Conservation (phyloP, 2,329 filamentous ascomycete genomes). For the Rhinocladiella mackenziei region DNA sequence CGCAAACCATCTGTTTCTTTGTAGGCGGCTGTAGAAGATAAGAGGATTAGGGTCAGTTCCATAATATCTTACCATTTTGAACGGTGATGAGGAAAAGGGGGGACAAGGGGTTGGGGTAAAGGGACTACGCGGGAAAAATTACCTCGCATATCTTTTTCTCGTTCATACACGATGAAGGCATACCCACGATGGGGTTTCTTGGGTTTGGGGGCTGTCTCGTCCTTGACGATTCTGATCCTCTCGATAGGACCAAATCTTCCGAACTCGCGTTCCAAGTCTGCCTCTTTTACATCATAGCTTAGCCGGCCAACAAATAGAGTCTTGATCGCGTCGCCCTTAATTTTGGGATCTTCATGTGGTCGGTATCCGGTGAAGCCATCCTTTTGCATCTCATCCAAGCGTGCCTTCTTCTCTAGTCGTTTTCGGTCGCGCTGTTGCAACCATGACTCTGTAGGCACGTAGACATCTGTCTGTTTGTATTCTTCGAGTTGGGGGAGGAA, state of each 20-base stretch:
- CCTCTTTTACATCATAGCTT: constrained; percentile 81
- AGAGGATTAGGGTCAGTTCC: constrained; percentile 37
- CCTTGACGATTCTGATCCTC: constrained; percentile 81
- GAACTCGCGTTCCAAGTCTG: constrained; percentile 91
- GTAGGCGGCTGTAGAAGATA: constrained; percentile 73
- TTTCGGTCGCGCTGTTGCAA: constrained; percentile 79
- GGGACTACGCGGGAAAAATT: constrained; percentile 48
- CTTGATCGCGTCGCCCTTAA: constrained; percentile 89
- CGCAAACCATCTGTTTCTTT: constrained; percentile 81
- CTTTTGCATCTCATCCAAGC: constrained; percentile 56
- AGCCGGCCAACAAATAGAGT: constrained; percentile 89
- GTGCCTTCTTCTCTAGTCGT: constrained; percentile 72
- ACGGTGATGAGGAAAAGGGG: constrained; percentile 24
- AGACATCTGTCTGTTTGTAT: constrained; percentile 73
- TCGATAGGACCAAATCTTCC: constrained; percentile 91
- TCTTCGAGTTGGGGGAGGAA: constrained; percentile 70
- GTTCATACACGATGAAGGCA: constrained; percentile 94
- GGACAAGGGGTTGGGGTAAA: constrained; percentile 34
- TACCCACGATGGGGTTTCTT: constrained; percentile 84
- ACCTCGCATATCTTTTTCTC: constrained; percentile 99
- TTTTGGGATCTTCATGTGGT: constrained; percentile 77
- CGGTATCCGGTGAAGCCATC: constrained; percentile 68
- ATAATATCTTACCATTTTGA: constrained; percentile 29
- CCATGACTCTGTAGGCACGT: constrained; percentile 86
- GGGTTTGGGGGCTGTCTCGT: constrained; percentile 73